Evolutionary conservation across 495 filamentous ascomycete species (phyloP).

Genomic region (Penicillium malachiteum): DNA sequence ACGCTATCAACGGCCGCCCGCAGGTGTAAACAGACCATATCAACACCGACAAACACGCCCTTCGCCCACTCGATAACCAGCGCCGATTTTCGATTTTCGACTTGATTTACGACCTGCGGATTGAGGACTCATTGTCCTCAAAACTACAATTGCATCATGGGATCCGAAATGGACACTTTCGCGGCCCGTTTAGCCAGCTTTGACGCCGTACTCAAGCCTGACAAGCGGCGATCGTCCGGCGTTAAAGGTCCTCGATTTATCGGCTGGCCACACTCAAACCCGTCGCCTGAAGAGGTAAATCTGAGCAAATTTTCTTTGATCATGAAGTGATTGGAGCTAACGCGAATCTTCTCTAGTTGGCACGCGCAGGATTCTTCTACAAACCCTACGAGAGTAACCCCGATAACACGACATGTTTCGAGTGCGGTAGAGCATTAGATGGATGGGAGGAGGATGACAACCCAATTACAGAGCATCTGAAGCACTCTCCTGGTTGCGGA

Average conservation of each 20-base stretch:
- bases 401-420: constrained; percentile 89
- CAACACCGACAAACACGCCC: constrained; percentile 16
- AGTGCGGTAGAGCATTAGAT: constrained; percentile 74
- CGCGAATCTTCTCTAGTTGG: constrained; percentile 57
- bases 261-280: constrained; percentile 73
- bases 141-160: constrained; percentile 21
- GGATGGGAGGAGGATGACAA: constrained; percentile 88
- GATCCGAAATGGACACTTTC: constrained; percentile 56
- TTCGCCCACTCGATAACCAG: constrained; percentile 10
- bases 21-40: constrained; percentile 34
- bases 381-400: constrained; percentile 67
- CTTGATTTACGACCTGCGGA: not conserved
- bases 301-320: too few relatives aligned
- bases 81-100: constrained; percentile 3
- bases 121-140: constrained; percentile 4
- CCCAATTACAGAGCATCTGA: constrained; percentile 78
- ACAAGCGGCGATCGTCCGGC: constrained; percentile 67
- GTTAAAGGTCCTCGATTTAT: constrained; percentile 60
- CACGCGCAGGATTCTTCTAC: constrained; percentile 87
- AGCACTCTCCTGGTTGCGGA: constrained; percentile 75
- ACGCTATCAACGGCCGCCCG: constrained; percentile 5
- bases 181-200: constrained; percentile 77
- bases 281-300: constrained; percentile 64
- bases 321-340: not conserved
- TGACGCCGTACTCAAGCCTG: constrained; percentile 53